These are phyloP conservation scores for Starmerella bacillaris DNA, from an alignment of 805 yeast genomes.

Conservation along the genomic window DNA sequence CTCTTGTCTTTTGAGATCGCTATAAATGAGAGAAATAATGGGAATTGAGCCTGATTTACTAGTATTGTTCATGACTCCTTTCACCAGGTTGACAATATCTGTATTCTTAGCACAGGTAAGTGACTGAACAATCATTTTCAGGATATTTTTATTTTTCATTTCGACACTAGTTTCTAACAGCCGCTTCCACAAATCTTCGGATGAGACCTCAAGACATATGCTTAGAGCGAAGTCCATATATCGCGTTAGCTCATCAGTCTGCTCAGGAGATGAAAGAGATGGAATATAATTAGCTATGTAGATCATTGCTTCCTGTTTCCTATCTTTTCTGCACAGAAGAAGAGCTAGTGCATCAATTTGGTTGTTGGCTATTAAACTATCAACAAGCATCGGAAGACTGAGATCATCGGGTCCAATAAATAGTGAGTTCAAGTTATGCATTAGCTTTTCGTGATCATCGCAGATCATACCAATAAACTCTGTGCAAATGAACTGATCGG, in stretches of 20 bases:
- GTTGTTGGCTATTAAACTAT: slow-evolving; percentile 14
- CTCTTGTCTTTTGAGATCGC: slow-evolving; percentile 5
- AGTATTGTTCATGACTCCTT: not conserved
- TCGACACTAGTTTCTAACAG: slow-evolving; percentile 27
- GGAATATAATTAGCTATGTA: slow-evolving; percentile 18
- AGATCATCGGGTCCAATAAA: slow-evolving; percentile 20
- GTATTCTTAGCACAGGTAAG: not conserved
- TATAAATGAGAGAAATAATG: slow-evolving; percentile 5
- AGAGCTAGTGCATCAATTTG: slow-evolving; percentile 19
- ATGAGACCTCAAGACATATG: slow-evolving; percentile 13
- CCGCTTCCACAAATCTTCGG: slow-evolving; percentile 26
- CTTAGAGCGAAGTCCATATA: slow-evolving; percentile 16
- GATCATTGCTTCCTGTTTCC: slow-evolving; percentile 20
- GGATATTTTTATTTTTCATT: not conserved
- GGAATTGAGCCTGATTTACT: not conserved
- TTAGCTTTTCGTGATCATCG: slow-evolving; percentile 8
- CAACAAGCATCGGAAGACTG: slow-evolving; percentile 19
- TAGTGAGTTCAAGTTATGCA: slow-evolving; percentile 11
- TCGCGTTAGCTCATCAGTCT: slow-evolving; percentile 2
- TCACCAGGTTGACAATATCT: not conserved
- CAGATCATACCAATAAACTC: slow-evolving; percentile 9
- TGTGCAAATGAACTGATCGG: slow-evolving; percentile 4
- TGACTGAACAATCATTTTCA: not conserved
- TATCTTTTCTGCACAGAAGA: slow-evolving; percentile 15
- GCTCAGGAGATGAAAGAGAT: slow-evolving; percentile 4